Evolutionary conservation across 257 asterid species (phyloP).

Genomic region (Paraleonurus japonicus): DNA sequence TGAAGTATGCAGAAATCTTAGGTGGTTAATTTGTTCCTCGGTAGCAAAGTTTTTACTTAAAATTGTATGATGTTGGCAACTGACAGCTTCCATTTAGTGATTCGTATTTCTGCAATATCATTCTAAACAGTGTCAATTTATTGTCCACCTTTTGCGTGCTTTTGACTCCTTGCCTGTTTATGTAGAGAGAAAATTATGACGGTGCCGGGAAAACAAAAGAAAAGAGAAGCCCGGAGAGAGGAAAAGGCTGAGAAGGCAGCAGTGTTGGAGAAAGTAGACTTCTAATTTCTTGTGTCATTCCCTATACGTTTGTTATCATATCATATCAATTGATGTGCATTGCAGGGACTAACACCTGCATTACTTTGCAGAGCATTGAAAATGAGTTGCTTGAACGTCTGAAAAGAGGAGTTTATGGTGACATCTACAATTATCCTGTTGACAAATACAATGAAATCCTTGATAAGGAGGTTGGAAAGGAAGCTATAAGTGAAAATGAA

Average conservation of each 20-base stretch:
- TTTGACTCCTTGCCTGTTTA: slow-evolving; percentile 19
- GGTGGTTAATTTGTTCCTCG: not conserved
- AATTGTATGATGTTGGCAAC: not conserved
- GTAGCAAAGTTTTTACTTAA: not conserved
- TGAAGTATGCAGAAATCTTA: not conserved
- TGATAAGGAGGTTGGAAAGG: slow-evolving; percentile 43
- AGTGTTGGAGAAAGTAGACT: slow-evolving; percentile 59
- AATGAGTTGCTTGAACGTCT: slow-evolving; percentile 88
- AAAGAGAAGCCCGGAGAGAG: slow-evolving; percentile 84
- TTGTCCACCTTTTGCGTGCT: slow-evolving; percentile 3
- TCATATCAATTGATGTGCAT: not conserved
- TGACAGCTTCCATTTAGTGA: not conserved
- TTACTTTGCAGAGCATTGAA: slow-evolving; percentile 65
- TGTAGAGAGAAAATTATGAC: slow-evolving; percentile 91
- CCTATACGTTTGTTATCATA: not conserved
- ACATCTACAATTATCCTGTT: slow-evolving; percentile 65
- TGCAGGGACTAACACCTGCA: slow-evolving; percentile 18
- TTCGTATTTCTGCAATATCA: not conserved
- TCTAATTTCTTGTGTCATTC: not conserved
- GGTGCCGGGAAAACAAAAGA: slow-evolving; percentile 69
- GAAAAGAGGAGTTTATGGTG: slow-evolving; percentile 60
- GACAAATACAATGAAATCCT: slow-evolving; percentile 57
- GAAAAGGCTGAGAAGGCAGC: slow-evolving; percentile 95
- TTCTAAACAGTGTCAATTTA: not conserved
- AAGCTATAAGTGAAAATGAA: slow-evolving; percentile 46